phyloP scores from a whole-genome alignment of 108 stramenopile genomes.

The Licmophora abbreviata region DNA sequence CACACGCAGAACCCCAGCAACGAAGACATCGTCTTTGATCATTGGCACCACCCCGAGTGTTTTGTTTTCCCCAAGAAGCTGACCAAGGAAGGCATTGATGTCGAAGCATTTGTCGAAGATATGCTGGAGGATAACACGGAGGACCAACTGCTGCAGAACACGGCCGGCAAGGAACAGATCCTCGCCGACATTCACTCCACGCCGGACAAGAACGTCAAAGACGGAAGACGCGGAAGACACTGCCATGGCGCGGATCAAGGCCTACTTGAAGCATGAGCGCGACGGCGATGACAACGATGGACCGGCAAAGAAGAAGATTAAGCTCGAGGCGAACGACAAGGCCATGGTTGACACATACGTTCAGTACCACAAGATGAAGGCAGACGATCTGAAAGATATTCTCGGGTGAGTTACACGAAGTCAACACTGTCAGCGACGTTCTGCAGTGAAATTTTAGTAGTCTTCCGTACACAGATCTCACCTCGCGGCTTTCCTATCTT shows the following conservation, averaged over 20 bases:
- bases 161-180: conserved; percentile 15
- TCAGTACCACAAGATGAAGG: conserved; percentile 32
- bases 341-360: conserved; percentile 10
- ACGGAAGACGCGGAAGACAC: conserved; percentile 3
- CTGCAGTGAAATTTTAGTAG: not conserved
- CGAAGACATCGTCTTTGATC: conserved; percentile 3
- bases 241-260: conserved; percentile 14
- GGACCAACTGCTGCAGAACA: conserved; percentile 11
- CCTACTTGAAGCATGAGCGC: conserved; percentile 3
- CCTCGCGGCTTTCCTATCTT: not conserved
- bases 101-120: conserved; percentile 38
- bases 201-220: conserved; percentile 9
- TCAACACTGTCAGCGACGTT: not conserved
- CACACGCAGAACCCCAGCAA: conserved; percentile 8
- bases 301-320: conserved; percentile 6
- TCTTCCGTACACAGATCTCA: not conserved
- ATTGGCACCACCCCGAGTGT: conserved; percentile 37
- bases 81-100: conserved; percentile 8
- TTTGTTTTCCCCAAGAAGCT: conserved; percentile 49
- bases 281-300: conserved; percentile 11
- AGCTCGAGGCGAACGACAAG: conserved; percentile 7
- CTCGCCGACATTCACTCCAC: conserved; percentile 16
- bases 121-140: conserved; percentile 33
- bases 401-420: conserved; percentile 23
- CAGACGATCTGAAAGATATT: conserved; percentile 55